These are phyloP conservation scores for Metschnikowia cubensis DNA, from an alignment of 805 yeast species.

Conservation along the genomic window DNA sequence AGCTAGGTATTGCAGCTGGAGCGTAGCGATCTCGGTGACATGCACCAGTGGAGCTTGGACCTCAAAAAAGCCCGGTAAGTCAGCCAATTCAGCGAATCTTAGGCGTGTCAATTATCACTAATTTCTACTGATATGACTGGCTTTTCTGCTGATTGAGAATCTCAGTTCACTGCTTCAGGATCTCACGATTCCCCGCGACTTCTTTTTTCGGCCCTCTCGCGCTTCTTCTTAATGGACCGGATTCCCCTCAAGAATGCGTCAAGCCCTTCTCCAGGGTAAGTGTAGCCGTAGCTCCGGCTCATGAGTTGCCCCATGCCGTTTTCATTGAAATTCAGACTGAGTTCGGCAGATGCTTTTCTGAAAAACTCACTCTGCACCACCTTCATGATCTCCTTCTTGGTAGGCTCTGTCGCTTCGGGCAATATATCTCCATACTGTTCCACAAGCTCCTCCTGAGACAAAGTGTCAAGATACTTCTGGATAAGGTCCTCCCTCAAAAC, in stretches of 20 bases:
- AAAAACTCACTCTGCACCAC: constrained; percentile 49
- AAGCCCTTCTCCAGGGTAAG: constrained; percentile 54
- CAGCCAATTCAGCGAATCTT: no score
- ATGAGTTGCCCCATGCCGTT: constrained; percentile 48
- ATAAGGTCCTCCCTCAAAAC: constrained; percentile 30
- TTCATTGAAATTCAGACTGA: constrained; percentile 38
- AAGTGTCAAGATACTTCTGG: constrained; percentile 27
- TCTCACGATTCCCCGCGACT: no score
- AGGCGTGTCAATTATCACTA: no score
- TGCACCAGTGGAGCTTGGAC: no score
- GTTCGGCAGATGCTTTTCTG: constrained; percentile 37
- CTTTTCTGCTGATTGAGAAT: no score
- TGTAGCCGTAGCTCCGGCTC: constrained; percentile 45
- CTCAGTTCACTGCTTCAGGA: background rate
- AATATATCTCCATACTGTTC: constrained; percentile 30
- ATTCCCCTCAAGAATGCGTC: constrained; percentile 46
- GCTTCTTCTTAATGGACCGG: constrained; percentile 21
- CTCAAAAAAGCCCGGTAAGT: no score
- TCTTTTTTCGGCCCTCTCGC: no score
- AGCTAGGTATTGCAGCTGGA: no score
- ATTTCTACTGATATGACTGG: no score
- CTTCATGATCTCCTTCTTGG: constrained; percentile 36
- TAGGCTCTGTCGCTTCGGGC: constrained; percentile 39
- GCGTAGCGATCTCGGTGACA: no score
- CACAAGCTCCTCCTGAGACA: constrained; percentile 27